Percentiles rank a stretch among this genome's conserved stretches.
phyloP scores from a whole-genome alignment of 1,139 yeast genomes.

The Geotrichum aggregatum region DNA sequence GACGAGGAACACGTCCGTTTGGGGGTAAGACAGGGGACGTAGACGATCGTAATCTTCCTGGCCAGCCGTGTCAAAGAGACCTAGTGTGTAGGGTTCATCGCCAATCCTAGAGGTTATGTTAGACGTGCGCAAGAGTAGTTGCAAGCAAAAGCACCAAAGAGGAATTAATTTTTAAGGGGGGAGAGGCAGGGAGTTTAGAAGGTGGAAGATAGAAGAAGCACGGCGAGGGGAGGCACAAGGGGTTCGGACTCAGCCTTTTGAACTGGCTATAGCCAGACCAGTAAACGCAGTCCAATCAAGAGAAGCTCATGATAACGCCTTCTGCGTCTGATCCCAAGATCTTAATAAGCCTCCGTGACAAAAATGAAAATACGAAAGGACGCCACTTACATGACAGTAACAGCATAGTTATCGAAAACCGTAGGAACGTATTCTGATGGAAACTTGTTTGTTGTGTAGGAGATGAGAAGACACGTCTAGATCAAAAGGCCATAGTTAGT shows the following conservation, averaged over 20 bases:
- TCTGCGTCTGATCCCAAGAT: too few species aligned
- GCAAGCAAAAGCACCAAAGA: not conserved
- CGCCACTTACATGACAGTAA: conserved; percentile 65
- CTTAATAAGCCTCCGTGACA: too few species aligned
- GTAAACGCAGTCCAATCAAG: too few species aligned
- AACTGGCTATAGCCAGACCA: too few species aligned
- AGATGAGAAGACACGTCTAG: conserved; percentile 78
- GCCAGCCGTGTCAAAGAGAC: conserved; percentile 98
- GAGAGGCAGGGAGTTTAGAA: not conserved
- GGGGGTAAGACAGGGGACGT: conserved; percentile 88
- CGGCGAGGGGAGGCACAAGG: not conserved
- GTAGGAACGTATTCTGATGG: conserved; percentile 96
- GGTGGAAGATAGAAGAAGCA: too few species aligned
- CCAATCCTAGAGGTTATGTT: conserved; percentile 52
- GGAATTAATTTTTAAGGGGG: not conserved
- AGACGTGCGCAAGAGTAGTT: not conserved
- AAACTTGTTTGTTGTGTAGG: conserved; percentile 87
- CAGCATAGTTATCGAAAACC: conserved; percentile 94
- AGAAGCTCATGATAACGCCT: too few species aligned
- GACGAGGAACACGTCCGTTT: conserved; percentile 80
- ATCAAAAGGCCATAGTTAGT: not conserved
- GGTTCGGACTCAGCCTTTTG: too few species aligned
- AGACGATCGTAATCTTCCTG: conserved; percentile 88
- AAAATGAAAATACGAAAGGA: not conserved
- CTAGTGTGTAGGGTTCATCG: conserved; percentile 93